Conservation (phyloP, 2,329 filamentous ascomycete species). For the Aureobasidium sp. region DNA sequence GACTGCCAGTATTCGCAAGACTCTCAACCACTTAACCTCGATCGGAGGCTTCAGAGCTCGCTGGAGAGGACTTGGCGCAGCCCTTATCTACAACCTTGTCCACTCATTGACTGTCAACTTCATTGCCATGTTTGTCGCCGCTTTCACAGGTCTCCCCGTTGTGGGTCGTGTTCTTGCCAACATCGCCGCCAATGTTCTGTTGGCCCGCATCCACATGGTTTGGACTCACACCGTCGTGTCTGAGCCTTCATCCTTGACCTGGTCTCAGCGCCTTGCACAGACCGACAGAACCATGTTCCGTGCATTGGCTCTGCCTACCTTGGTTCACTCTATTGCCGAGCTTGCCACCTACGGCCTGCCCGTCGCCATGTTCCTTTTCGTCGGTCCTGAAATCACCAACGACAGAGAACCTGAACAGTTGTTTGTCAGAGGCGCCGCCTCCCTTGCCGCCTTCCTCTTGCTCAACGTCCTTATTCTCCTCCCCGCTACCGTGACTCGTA, state of each 20-base stretch:
- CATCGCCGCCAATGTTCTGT: slow-evolving; percentile 52
- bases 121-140: slow-evolving; percentile 36
- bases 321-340: slow-evolving; percentile 54
- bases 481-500: slow-evolving; percentile 67
- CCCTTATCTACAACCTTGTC: slow-evolving; percentile 29
- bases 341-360: slow-evolving; percentile 43
- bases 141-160: slow-evolving; percentile 40
- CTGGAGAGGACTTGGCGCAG: slow-evolving; percentile 30
- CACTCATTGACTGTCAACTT: slow-evolving; percentile 31
- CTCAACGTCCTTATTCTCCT: slow-evolving; percentile 64
- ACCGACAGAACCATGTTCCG: slow-evolving; percentile 18
- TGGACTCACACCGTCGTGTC: slow-evolving; percentile 88
- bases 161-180: slow-evolving; percentile 33
- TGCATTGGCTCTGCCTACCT: slow-evolving; percentile 20
- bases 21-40: slow-evolving; percentile 52
- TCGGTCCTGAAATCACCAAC: slow-evolving; percentile 17
- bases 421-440: slow-evolving; percentile 22
- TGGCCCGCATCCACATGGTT: slow-evolving; percentile 62
- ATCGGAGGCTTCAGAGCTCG: slow-evolving; percentile 30
- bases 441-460: slow-evolving; percentile 27
- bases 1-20: slow-evolving; percentile 53
- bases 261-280: slow-evolving; percentile 60
- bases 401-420: slow-evolving; percentile 26
- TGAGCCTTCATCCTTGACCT: slow-evolving; percentile 51
- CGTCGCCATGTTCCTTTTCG: slow-evolving; percentile 22